Percentiles rank a stretch among this genome's conserved stretches.
Conservation (phyloP, 352 stramenopile species). For the Pythium insidiosum region DNA sequence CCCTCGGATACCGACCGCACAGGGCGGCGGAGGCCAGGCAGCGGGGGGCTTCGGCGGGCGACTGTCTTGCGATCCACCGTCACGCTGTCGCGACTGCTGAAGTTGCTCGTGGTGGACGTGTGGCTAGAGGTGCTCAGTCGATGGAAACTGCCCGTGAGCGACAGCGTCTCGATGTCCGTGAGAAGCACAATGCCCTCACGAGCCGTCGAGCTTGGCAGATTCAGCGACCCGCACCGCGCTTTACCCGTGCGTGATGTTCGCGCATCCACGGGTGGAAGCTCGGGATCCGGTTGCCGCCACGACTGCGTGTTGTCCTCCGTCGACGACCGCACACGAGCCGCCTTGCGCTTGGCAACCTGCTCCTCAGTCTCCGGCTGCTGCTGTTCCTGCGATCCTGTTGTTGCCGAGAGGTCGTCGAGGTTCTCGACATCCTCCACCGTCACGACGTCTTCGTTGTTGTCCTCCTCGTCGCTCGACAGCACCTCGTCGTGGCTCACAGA, state of each 20-base stretch:
- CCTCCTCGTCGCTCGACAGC: slow-evolving; percentile 1
- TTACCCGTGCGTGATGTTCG: slow-evolving; percentile 19
- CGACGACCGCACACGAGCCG: slow-evolving; percentile 10
- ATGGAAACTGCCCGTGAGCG: slow-evolving; percentile 50
- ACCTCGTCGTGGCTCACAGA: no score
- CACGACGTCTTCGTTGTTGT: slow-evolving; percentile 4
- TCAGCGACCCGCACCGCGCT: slow-evolving; percentile 27
- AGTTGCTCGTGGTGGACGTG: slow-evolving; percentile 5
- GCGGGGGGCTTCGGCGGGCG: slow-evolving; percentile 7
- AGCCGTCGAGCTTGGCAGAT: not conserved
- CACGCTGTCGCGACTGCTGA: slow-evolving; percentile 9
- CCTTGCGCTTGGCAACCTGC: slow-evolving; percentile 7
- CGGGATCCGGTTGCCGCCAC: slow-evolving; percentile 11
- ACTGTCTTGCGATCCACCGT: no score
- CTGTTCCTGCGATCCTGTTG: no score
- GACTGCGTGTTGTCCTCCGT: slow-evolving; percentile 14
- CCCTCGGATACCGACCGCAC: slow-evolving; percentile 47
- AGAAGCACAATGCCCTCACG: slow-evolving; percentile 44
- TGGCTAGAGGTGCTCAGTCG: slow-evolving; percentile 13
- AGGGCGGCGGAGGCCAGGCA: slow-evolving; percentile 22
- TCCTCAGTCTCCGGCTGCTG: no score
- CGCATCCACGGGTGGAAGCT: slow-evolving; percentile 3
- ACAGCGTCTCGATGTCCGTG: slow-evolving; percentile 53
- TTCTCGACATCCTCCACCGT: slow-evolving; percentile 8
- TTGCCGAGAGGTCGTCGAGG: slow-evolving; percentile 3